Base-by-base conservation (phyloP, 192 early-diverging fungal genomes). In the Thamnidium elegans region DNA sequence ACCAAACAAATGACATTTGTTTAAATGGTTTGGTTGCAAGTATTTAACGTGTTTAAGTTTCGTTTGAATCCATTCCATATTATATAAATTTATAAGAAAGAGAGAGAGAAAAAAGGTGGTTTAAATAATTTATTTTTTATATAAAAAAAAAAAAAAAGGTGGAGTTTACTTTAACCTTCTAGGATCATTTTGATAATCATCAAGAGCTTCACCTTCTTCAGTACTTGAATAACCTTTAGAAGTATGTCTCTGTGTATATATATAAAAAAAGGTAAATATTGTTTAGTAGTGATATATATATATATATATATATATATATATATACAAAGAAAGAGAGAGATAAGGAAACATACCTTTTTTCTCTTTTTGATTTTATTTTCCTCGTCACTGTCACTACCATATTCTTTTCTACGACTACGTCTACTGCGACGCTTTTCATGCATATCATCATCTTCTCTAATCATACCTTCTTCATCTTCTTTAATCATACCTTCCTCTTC, bases 401-500 rank as follows among this genome's bases (percentile, higher is more conserved):
- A 61, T 59, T 67, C 61, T 50, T 50, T 45, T 20, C 56, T 43
- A 58, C 73, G 14, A 15, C 36, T 53, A 61, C 72, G 32, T 67
- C 65, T 55, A 67, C 72, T 64, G 55, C 52, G 15, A 43, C 59
- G 51, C 43, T 62, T 55, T 43, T 75, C 52, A 13, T 69, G 67
- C 17, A 77, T 69, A 13, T 67, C 76, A 47, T 81, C 79, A 1
- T 83, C 82, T 43, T 86, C 83, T 61, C 72, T 68, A 54, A 82
- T 79, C 48, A 81, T 82, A 23, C 82, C 86, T 55, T 86, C 86
- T 54, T 86, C 87, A 11, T 88, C 84, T 10, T 89, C 89, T 50
- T 84, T 84, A 42, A 61, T 63, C 19, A 56, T 56, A 3, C 69
- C 75, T 9, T 80, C 78, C 9, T 82, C 75, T 53, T 76, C 74